phyloP scores from a whole-genome alignment of 257 asterid genomes.

The Solanum habrochaites region DNA sequence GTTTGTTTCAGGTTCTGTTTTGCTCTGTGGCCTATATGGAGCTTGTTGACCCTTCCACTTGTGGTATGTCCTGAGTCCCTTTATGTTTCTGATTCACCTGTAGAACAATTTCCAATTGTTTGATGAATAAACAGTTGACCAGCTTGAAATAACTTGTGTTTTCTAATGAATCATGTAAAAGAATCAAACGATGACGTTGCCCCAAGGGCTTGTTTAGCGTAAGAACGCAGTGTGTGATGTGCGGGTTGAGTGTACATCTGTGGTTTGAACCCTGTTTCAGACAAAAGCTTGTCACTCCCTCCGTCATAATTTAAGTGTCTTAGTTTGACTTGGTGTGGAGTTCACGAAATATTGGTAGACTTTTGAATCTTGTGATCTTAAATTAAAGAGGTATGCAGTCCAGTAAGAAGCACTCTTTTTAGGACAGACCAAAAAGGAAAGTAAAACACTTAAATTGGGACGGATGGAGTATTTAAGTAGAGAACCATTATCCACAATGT shows the following conservation, averaged over 20 bases:
- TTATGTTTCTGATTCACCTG: not conserved
- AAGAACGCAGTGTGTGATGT: not conserved
- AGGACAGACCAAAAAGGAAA: not conserved
- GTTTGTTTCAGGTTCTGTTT: conserved; percentile 32
- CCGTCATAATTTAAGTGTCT: not conserved
- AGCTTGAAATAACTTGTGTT: not conserved
- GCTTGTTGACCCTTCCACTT: conserved; percentile 48
- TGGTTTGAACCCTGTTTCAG: not conserved
- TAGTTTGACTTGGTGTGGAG: too few species aligned
- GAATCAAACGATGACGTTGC: not conserved
- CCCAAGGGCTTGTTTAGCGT: not conserved
- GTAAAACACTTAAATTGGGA: not conserved
- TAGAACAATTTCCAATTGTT: not conserved
- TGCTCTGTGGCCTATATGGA: conserved; percentile 62
- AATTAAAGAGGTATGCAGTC: not conserved
- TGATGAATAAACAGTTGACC: not conserved
- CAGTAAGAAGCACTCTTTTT: not conserved
- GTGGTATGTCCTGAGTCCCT: conserved; percentile 23
- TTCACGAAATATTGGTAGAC: too few species aligned
- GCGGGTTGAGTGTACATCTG: not conserved
- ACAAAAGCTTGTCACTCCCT: not conserved
- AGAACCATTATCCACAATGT: not conserved
- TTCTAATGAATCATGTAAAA: not conserved
- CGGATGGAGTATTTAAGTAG: not conserved
- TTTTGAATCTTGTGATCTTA: not conserved